Conservation (phyloP, 148 eudicot species). For the Persicaria tinctoria region DNA sequence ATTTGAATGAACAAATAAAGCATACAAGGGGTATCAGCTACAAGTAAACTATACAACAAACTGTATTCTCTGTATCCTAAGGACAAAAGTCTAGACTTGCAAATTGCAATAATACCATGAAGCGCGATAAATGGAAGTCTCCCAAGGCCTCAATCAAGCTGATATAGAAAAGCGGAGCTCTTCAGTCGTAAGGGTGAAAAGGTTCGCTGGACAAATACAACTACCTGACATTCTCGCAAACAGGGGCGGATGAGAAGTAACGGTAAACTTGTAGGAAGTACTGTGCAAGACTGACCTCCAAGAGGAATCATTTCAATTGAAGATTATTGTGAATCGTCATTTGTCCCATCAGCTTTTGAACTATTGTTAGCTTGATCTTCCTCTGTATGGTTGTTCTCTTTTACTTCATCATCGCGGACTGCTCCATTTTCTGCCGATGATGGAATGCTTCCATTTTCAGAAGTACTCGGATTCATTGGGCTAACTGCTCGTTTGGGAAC, state of each 20-base stretch:
- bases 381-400: slow-evolving; percentile 20
- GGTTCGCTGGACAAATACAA: not conserved
- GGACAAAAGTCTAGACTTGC: not conserved
- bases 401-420: slow-evolving; percentile 23
- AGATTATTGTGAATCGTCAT: slow-evolving; percentile 10
- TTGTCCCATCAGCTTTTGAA: slow-evolving; percentile 2
- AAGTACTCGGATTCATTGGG: slow-evolving; percentile 22
- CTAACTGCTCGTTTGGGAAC: slow-evolving; percentile 42
- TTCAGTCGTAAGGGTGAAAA: not conserved
- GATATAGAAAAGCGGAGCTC: not conserved
- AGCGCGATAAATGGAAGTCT: not conserved
- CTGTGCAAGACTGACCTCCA: not conserved
- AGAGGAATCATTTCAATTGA: slow-evolving; percentile 1
- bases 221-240: not conserved
- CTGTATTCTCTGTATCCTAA: not conserved
- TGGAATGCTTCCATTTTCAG: slow-evolving; percentile 42
- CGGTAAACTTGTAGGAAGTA: not conserved
- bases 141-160: slow-evolving; percentile 1
- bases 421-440: slow-evolving; percentile 49
- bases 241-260: not conserved
- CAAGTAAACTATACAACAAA: not conserved
- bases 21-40: not conserved
- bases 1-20: slow-evolving; percentile 4
- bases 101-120: not conserved
- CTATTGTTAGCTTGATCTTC: slow-evolving; percentile 22